Evolutionary conservation across 495 filamentous ascomycete genomes (phyloP), one percentile per base, ranked within the genome.

Genomic region (Penicillium lagena): DNA sequence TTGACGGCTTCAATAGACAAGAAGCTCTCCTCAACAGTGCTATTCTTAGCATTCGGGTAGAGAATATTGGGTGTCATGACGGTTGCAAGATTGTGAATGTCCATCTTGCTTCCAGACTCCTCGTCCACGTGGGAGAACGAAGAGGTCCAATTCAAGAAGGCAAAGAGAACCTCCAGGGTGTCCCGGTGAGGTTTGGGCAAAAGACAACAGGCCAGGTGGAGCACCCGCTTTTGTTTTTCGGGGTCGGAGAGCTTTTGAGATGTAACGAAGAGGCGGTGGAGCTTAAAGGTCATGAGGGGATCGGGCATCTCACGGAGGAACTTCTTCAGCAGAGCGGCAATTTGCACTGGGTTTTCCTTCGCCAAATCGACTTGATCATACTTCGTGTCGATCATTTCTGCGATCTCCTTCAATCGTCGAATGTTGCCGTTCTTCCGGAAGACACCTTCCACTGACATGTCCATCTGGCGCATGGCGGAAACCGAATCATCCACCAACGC

Each of bases 351-450:
- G 47, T 78, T 86, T 60, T 95, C 88, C 45, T 85, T 81, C 37
- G 78, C 81, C 54, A 96, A 72, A 54, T 95, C 88, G 17, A 96
- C 83, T 34, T 81, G 76, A 41, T 87, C 87, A 39, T 82, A 82
- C 37, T 86, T 88, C 40, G 87, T 87, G 62, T 99, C 91, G 41
- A 97, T 85, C 52, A 80, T 70, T 34, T 91, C 88, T 27, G 85
- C 80, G 13, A 94, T 68, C 42, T 96, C 90, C 49, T 85, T 86
- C 22, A 97, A 74, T 40, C 87, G 83, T 56, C 86, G 85, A 60
- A 99, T 96, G 59, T 96, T 97, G 46, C 93, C 93, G 57, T 96
- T 99, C 75, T 99, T 99, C 43, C 93, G 85, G 78, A 99, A 99
- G 37, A 99, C 91, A 56, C 94, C 94, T 59, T 99, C 93, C 7